Evolutionary conservation across 2,329 filamentous ascomycete genomes (phyloP).

Genomic region (Fusarium duplospermum): DNA sequence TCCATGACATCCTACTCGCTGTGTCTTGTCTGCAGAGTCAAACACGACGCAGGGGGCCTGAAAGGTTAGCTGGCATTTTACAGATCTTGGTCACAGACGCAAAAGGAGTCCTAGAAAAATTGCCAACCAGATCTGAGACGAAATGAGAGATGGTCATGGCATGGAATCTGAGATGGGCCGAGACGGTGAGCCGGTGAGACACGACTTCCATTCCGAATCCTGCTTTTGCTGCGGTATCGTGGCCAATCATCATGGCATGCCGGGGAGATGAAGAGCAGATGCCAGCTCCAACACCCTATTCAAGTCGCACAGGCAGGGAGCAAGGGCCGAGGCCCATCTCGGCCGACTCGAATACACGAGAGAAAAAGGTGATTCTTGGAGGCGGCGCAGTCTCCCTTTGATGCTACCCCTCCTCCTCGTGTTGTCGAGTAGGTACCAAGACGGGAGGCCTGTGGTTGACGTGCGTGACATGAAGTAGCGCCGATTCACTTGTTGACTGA

Average conservation of each 20-base stretch:
- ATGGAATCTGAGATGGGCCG: slow-evolving; percentile 37
- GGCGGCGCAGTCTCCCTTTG: slow-evolving; percentile 15
- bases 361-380: slow-evolving; percentile 15
- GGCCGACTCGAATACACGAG: slow-evolving; percentile 19
- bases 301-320: slow-evolving; percentile 20
- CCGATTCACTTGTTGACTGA: slow-evolving; percentile 26
- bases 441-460: slow-evolving; percentile 31
- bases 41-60: slow-evolving; percentile 16
- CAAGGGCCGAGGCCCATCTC: slow-evolving; percentile 34
- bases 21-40: slow-evolving; percentile 7
- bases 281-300: slow-evolving; percentile 16
- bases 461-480: slow-evolving; percentile 6
- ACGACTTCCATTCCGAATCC: slow-evolving; percentile 25
- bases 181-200: slow-evolving; percentile 32
- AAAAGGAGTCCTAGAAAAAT: slow-evolving; percentile 18
- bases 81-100: slow-evolving; percentile 16
- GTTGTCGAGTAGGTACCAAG: slow-evolving; percentile 7
- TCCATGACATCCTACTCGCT: slow-evolving; percentile 1
- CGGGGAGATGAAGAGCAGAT: slow-evolving; percentile 15
- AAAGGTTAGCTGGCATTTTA: slow-evolving; percentile 7
- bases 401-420: slow-evolving; percentile 15
- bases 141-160: slow-evolving; percentile 28
- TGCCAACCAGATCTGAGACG: slow-evolving; percentile 40
- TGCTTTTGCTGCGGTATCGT: slow-evolving; percentile 1
- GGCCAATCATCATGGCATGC: slow-evolving; percentile 31